A percentile compares a stretch with the other conserved stretches of the same genome.
Conservation (phyloP, 2,329 filamentous ascomycete genomes). For the Diaporthe helianthi region DNA sequence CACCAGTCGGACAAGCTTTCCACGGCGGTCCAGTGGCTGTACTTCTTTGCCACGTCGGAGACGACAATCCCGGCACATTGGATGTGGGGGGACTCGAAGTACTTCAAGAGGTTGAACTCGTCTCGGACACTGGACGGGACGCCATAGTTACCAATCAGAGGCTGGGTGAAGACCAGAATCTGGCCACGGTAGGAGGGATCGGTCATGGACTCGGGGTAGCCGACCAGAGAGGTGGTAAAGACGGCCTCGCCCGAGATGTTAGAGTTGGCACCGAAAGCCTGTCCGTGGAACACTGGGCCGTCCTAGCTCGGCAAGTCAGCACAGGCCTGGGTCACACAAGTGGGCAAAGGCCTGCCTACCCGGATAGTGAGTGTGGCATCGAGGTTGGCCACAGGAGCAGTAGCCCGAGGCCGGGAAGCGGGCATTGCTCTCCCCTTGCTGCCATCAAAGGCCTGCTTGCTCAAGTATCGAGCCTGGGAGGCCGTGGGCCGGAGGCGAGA, state of each 20-base stretch:
- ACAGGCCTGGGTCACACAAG: not conserved
- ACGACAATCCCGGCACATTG: conserved; percentile 97
- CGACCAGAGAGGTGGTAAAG: conserved; percentile 97
- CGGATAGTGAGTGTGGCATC: conserved; percentile 94
- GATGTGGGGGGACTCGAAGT: conserved; percentile 98
- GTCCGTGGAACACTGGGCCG: conserved; percentile 94
- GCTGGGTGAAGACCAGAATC: conserved; percentile 98
- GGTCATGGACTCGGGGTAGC: conserved; percentile 95
- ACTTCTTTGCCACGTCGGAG: conserved; percentile 89
- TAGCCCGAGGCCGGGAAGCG: conserved; percentile 62
- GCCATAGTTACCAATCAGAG: conserved; percentile 97
- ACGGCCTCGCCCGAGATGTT: conserved; percentile 98
- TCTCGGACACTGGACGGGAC: conserved; percentile 88
- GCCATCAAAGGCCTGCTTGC: conserved; percentile 64
- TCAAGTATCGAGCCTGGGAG: conserved; percentile 45
- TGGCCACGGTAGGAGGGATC: conserved; percentile 90
- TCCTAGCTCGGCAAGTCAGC: conserved; percentile 61
- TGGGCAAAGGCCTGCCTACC: conserved; percentile 51
- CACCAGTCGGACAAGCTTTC: conserved; percentile 95
- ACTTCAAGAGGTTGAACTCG: conserved; percentile 88
- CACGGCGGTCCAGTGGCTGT: conserved; percentile 99
- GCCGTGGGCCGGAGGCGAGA: conserved; percentile 42
- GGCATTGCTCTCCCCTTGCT: conserved; percentile 76
- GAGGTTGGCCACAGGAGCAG: conserved; percentile 71
- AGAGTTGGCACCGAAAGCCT: conserved; percentile 93